Evolutionary conservation across 139 green algal species (phyloP).

Genomic region (Mychonastes homosphaera): DNA sequence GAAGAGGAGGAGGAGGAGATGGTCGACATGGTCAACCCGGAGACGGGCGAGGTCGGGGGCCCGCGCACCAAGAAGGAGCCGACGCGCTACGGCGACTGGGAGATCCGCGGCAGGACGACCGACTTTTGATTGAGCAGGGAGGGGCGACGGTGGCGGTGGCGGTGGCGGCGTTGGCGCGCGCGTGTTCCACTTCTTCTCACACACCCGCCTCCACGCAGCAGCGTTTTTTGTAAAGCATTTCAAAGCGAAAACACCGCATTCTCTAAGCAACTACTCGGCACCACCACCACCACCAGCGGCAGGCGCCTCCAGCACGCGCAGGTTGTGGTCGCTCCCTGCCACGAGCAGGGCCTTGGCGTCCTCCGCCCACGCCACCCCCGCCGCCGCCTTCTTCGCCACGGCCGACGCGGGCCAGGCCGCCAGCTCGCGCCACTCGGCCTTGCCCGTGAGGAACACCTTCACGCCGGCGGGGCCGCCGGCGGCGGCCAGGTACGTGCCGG

Average conservation of each 20-base stretch:
- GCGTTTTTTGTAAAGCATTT: too few species aligned
- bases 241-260: too few species aligned
- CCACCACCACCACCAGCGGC: too few species aligned
- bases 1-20: conserved; percentile 11
- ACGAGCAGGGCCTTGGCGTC: conserved; percentile 61
- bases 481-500: conserved; percentile 73
- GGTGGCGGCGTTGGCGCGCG: too few species aligned
- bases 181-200: too few species aligned
- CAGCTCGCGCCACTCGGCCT: neutral
- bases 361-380: conserved; percentile 44
- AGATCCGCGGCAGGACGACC: conserved; percentile 7
- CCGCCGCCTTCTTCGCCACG: conserved; percentile 62
- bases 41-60: conserved; percentile 9
- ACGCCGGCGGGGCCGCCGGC: conserved; percentile 60
- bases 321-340: conserved; percentile 74
- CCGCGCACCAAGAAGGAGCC: conserved; percentile 20
- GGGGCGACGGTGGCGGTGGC: too few species aligned
- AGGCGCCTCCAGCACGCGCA: conserved; percentile 50
- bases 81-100: conserved; percentile 20
- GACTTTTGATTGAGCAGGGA: too few species aligned
- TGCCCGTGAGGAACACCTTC: conserved; percentile 17
- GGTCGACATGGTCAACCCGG: conserved; percentile 9
- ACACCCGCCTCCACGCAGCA: too few species aligned
- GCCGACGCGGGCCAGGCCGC: conserved; percentile 27
- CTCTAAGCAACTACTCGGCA: too few species aligned